Conservation (phyloP, 208 protist genomes). For the Acanthamoeba lugdunensis region DNA sequence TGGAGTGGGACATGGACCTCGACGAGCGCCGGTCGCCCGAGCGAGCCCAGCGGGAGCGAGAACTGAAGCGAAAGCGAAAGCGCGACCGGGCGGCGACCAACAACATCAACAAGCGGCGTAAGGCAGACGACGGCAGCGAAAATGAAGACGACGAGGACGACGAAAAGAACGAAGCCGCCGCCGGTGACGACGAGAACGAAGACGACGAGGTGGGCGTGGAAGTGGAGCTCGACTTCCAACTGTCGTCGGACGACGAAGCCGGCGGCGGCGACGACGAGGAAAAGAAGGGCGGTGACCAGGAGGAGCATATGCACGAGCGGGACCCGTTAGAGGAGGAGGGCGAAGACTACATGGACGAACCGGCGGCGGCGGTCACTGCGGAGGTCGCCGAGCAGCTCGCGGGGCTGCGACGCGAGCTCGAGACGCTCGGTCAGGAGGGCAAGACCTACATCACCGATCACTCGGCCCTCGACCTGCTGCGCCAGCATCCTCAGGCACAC, state of each 20-base stretch:
- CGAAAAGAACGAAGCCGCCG: neutral
- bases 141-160: neutral
- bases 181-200: neutral
- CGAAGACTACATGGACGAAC: neutral
- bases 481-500: neutral
- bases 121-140: neutral
- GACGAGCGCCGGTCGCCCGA: no score
- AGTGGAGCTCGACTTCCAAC: neutral
- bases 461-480: neutral
- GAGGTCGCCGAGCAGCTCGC: neutral
- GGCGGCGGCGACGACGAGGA: neutral
- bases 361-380: neutral
- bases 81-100: neutral
- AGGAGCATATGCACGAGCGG: neutral
- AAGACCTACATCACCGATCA: neutral
- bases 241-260: neutral
- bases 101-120: neutral
- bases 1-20: neutral
- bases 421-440: neutral
- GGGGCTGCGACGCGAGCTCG: neutral
- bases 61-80: constrained; percentile 36
- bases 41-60: neutral
- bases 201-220: neutral
- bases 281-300: neutral
- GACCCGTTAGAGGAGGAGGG: neutral